phyloP scores from a whole-genome alignment of 1,284 basidiomycete species.

The Fomes fomentarius region DNA sequence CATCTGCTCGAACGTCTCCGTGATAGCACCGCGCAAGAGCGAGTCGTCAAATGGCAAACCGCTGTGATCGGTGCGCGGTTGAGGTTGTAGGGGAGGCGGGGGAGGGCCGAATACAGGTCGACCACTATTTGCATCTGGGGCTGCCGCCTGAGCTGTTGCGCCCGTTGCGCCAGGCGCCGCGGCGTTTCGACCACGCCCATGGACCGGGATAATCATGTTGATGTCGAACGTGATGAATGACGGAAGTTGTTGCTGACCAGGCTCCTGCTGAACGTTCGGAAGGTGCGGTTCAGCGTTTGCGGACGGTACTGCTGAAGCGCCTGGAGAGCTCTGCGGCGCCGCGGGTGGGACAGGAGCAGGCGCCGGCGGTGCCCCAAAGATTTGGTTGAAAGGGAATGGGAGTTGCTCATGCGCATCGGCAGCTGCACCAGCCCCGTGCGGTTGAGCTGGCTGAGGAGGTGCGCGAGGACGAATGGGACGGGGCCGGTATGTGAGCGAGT shows the following conservation, averaged over 20 bases:
- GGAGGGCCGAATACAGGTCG: slow-evolving; percentile 1
- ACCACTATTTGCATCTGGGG: background rate
- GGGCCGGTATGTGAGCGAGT: slow-evolving; percentile 58
- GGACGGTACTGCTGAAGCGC: background rate
- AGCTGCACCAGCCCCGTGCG: slow-evolving; percentile 2
- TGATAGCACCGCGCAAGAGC: slow-evolving; percentile 15
- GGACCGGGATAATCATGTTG: slow-evolving; percentile 22
- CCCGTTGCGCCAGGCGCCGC: slow-evolving; percentile 1
- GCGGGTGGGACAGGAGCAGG: slow-evolving; percentile 1
- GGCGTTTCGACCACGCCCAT: slow-evolving; percentile 10
- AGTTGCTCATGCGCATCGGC: slow-evolving; percentile 1
- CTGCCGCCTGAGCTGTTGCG: background rate
- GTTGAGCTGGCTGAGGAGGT: slow-evolving; percentile 10
- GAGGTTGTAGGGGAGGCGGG: slow-evolving; percentile 4
- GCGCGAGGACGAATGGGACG: slow-evolving; percentile 15
- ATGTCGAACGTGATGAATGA: slow-evolving; percentile 24
- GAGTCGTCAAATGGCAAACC: slow-evolving; percentile 21
- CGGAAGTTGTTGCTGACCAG: slow-evolving; percentile 14
- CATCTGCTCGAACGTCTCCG: slow-evolving; percentile 21
- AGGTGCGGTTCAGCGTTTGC: slow-evolving; percentile 5
- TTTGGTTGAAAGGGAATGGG: background rate
- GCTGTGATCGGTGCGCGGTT: slow-evolving; percentile 18
- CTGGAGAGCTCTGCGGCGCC: background rate
- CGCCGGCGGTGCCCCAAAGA: slow-evolving; percentile 6
- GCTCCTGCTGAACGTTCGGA: background rate